These are phyloP conservation scores for Plasmodium malariae DNA, from an alignment of 169 alveolate genomes.

Conservation along the genomic window DNA sequence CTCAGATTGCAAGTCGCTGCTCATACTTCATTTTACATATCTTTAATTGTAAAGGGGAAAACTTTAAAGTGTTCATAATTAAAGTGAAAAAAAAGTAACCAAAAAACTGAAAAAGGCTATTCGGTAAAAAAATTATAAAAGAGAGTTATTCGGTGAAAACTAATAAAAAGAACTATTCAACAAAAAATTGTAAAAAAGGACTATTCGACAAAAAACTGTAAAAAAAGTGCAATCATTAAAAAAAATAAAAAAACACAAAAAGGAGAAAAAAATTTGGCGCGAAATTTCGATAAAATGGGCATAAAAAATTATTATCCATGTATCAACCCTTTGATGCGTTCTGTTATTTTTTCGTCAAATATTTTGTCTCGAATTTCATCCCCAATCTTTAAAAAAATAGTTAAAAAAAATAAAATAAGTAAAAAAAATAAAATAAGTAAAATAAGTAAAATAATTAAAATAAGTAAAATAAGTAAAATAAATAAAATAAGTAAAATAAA, in stretches of 20 bases:
- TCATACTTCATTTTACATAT: no score
- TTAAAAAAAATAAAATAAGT: no score
- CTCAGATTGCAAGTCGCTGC: no score
- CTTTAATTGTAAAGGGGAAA: no score
- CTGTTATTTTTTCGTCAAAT: conserved; percentile 68
- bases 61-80: no score
- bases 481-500: background rate
- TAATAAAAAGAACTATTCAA: no score
- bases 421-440: conserved; percentile 4
- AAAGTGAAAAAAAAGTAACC: no score
- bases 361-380: conserved; percentile 62
- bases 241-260: background rate
- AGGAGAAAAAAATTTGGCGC: background rate
- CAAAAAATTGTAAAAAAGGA: no score
- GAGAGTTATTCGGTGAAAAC: no score
- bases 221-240: background rate
- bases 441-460: background rate
- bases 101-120: no score
- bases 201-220: no score
- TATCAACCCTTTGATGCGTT: conserved; percentile 23
- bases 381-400: conserved; percentile 39
- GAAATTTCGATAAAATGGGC: background rate
- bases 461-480: background rate
- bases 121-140: no score
- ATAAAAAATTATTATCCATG: background rate